Evolutionary conservation across 1,284 basidiomycete genomes (phyloP).

Genomic region (Moniliella sp.): DNA sequence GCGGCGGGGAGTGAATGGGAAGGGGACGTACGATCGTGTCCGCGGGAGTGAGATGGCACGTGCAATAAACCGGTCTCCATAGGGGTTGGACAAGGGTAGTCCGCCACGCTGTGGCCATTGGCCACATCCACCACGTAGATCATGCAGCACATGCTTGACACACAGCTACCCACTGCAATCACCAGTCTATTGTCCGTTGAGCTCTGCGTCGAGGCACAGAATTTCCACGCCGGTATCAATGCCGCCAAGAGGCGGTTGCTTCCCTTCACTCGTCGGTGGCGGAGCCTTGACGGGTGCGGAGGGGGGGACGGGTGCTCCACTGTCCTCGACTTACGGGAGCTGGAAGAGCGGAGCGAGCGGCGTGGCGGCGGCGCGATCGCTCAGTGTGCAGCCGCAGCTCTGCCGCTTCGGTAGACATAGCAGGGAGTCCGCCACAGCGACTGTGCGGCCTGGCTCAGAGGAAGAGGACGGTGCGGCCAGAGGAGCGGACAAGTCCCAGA

Average conservation of each 20-base stretch:
- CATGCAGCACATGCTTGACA: slow-evolving; percentile 3
- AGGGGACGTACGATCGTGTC: slow-evolving; percentile 3
- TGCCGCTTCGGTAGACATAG: slow-evolving; percentile 1
- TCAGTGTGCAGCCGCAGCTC: neutral
- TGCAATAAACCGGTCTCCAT: slow-evolving; percentile 8
- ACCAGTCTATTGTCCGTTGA: slow-evolving; percentile 3
- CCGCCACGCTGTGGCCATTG: slow-evolving; percentile 3
- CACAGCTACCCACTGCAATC: slow-evolving; percentile 2
- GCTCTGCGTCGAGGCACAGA: slow-evolving; percentile 5
- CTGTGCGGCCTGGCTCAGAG: neutral
- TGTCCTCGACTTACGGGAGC: too few relatives aligned
- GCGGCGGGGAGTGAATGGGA: neutral
- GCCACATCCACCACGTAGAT: slow-evolving; percentile 6
- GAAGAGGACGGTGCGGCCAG: too few relatives aligned
- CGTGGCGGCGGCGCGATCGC: neutral
- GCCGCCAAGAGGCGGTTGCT: slow-evolving; percentile 6
- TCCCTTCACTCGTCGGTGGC: slow-evolving; percentile 1
- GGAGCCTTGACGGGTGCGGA: neutral
- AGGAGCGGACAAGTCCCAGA: slow-evolving; percentile 5
- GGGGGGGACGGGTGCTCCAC: neutral
- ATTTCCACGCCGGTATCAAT: slow-evolving; percentile 9
- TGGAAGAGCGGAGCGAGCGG: neutral
- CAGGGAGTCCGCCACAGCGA: neutral
- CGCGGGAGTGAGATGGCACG: slow-evolving; percentile 7
- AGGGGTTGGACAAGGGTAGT: slow-evolving; percentile 5